These are phyloP conservation scores for Debaryomyces subglobosus DNA, from an alignment of 1,139 yeast species.

Conservation along the genomic window DNA sequence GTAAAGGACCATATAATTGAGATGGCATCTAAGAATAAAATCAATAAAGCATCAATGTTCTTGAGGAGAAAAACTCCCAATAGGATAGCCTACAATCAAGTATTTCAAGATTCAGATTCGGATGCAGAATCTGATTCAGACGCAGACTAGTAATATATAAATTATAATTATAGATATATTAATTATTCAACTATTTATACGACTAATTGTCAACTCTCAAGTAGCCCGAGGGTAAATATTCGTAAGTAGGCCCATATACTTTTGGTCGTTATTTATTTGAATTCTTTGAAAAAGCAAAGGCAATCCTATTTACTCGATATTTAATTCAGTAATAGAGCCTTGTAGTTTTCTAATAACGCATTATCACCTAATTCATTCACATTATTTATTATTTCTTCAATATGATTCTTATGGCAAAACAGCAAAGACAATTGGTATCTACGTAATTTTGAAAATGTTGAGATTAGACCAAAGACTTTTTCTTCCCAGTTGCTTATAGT, in stretches of 20 bases:
- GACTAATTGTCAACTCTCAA: not conserved
- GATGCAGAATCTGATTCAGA: slow-evolving; percentile 18
- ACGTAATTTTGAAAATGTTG: slow-evolving; percentile 25
- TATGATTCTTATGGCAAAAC: slow-evolving; percentile 19
- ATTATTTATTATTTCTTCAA: slow-evolving; percentile 5
- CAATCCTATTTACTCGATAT: not conserved
- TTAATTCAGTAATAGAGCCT: slow-evolving; percentile 1
- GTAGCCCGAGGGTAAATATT: too few species aligned
- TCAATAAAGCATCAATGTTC: slow-evolving; percentile 36
- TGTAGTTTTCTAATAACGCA: slow-evolving; percentile 8
- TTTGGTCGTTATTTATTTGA: not conserved
- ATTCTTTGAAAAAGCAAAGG: not conserved
- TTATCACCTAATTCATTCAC: slow-evolving; percentile 1
- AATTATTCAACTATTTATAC: not conserved
- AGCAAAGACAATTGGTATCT: slow-evolving; percentile 29
- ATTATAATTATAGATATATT: not conserved
- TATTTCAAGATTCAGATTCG: slow-evolving; percentile 16
- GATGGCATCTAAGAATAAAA: slow-evolving; percentile 35
- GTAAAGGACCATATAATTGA: slow-evolving; percentile 44
- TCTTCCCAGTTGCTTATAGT: slow-evolving; percentile 23
- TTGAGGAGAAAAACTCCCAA: slow-evolving; percentile 41
- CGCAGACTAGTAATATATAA: slow-evolving; percentile 6
- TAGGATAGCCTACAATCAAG: slow-evolving; percentile 39
- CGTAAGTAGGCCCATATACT: not conserved
- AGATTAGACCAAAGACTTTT: slow-evolving; percentile 20